Evolutionary conservation across 345 rosid species (phyloP).

Genomic region (Brassica cretica): DNA sequence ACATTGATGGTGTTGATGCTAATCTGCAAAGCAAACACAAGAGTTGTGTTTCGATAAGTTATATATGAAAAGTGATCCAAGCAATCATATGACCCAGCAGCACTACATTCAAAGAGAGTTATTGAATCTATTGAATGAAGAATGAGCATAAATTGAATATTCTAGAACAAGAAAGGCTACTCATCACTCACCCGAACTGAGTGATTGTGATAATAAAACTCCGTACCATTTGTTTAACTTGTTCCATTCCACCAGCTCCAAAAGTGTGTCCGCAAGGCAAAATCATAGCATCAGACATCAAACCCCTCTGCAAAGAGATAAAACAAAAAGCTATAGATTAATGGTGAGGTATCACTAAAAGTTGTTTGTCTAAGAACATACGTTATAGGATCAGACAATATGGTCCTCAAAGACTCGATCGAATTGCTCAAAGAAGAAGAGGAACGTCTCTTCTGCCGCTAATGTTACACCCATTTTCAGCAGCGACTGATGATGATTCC

Average conservation of each 20-base stretch:
- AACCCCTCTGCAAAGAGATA: constrained; percentile 53
- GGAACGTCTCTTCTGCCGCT: constrained; percentile 72
- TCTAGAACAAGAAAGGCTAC: constrained; percentile 6
- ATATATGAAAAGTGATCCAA: background rate
- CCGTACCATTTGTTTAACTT: constrained; percentile 60
- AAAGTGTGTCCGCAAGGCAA: constrained; percentile 94
- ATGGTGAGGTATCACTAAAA: background rate
- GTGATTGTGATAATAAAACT: background rate
- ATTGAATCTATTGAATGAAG: constrained; percentile 6
- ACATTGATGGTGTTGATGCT: constrained; percentile 99
- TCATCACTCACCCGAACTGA: constrained; percentile 66
- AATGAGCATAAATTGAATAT: constrained; percentile 1
- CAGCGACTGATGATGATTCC: constrained; percentile 43
- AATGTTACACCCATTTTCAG: constrained; percentile 64
- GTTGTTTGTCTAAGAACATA: constrained; percentile 39
- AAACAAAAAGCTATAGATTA: background rate
- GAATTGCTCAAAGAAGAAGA: constrained; percentile 44
- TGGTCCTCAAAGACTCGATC: constrained; percentile 52
- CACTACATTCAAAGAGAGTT: background rate
- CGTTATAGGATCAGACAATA: constrained; percentile 80
- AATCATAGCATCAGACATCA: constrained; percentile 95
- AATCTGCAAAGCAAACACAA: constrained; percentile 47
- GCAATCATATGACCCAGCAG: background rate
- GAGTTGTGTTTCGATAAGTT: background rate
- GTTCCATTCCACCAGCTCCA: constrained; percentile 75